Conservation (phyloP, 148 eudicot species). For the Camellia japonica region DNA sequence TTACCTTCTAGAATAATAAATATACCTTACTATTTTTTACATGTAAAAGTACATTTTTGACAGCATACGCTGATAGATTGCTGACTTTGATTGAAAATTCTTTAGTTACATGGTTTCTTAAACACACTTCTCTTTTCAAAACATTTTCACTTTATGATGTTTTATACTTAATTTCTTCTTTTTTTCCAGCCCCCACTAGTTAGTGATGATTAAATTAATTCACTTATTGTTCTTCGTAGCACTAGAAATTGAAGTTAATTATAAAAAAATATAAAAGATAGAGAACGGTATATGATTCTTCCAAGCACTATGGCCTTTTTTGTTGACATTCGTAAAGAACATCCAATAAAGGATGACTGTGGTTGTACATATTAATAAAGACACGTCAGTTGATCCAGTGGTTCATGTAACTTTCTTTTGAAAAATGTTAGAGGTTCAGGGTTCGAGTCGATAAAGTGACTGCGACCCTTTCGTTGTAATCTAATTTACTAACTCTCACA, state of each 20-base stretch:
- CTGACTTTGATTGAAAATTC: too few relatives aligned
- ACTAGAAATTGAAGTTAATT: too few relatives aligned
- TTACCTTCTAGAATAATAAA: background rate
- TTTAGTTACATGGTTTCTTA: background rate
- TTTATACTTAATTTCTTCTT: background rate
- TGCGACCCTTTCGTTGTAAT: too few relatives aligned
- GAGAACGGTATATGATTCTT: constrained; percentile 7
- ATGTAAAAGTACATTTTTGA: background rate
- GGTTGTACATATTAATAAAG: background rate
- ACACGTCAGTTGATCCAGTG: background rate
- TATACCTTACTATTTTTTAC: background rate
- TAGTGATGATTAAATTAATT: background rate
- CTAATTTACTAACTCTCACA: too few relatives aligned
- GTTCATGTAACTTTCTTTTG: too few relatives aligned
- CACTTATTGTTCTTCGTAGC: background rate
- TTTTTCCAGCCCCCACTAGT: background rate
- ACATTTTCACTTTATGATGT: background rate
- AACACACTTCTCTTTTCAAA: background rate
- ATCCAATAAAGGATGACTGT: background rate
- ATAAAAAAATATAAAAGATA: background rate
- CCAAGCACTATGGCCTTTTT: background rate
- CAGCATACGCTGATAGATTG: too few relatives aligned
- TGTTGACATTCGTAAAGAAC: constrained; percentile 2
- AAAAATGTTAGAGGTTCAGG: too few relatives aligned
- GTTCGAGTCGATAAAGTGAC: too few relatives aligned